Evolutionary conservation across 2,329 filamentous ascomycete species (phyloP).

Genomic region (Cercospora beticola): DNA sequence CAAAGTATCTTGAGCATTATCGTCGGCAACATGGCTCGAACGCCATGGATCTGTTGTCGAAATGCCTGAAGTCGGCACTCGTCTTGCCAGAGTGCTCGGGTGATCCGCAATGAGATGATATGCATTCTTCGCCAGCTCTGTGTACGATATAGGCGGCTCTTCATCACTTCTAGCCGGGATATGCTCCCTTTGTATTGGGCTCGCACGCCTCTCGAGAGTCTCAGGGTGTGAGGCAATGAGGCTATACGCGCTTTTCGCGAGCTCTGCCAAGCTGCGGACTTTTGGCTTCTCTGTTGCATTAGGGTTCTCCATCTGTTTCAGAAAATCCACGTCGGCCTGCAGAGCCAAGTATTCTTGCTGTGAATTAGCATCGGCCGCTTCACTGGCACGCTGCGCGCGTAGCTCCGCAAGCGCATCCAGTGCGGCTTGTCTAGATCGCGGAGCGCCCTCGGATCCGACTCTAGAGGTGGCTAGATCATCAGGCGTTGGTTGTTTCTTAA

Average conservation of each 20-base stretch:
- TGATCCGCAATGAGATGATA: slow-evolving; percentile 11
- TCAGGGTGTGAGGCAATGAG: slow-evolving; percentile 1
- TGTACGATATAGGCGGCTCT: neutral
- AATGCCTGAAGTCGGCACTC: neutral
- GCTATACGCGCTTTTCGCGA: slow-evolving; percentile 4
- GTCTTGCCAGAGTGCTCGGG: neutral
- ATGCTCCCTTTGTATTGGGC: neutral
- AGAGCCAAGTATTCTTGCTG: slow-evolving; percentile 10
- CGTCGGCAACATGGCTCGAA: neutral
- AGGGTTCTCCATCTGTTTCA: neutral
- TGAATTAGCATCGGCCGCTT: neutral
- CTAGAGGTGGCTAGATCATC: neutral
- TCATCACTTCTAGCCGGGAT: neutral
- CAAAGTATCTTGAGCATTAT: neutral
- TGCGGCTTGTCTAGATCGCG: neutral
- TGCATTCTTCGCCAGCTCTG: slow-evolving; percentile 8
- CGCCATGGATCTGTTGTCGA: no score
- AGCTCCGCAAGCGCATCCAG: neutral
- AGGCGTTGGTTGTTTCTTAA: neutral
- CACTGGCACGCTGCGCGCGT: neutral
- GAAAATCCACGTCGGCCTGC: slow-evolving; percentile 8
- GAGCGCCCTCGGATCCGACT: neutral
- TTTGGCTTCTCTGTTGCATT: neutral
- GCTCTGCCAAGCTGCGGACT: neutral
- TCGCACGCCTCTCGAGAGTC: neutral